These are phyloP conservation scores for Ogataea angusta DNA, from an alignment of 805 yeast species.

Conservation along the genomic window DNA sequence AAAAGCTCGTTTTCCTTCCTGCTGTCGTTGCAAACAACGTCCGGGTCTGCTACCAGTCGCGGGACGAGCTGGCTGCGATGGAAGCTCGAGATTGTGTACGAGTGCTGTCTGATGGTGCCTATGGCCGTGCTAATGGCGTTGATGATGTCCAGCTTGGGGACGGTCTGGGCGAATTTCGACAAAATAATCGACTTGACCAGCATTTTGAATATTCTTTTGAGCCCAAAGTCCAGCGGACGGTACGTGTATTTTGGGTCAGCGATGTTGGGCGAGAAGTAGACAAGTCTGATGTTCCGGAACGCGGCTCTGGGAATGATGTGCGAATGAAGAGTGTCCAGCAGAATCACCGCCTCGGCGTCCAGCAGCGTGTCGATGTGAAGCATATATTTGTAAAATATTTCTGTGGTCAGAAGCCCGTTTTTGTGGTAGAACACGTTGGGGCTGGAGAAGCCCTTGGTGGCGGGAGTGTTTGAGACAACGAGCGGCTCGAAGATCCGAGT, in stretches of 20 bases:
- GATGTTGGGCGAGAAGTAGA: constrained; percentile 28
- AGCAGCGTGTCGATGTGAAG: constrained; percentile 17
- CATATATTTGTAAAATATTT: constrained; percentile 27
- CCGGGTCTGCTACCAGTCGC: constrained; percentile 1
- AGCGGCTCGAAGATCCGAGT: constrained; percentile 26
- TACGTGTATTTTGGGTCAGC: constrained; percentile 17
- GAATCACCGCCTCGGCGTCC: constrained; percentile 17
- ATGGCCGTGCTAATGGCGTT: constrained; percentile 21
- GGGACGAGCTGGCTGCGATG: constrained; percentile 22
- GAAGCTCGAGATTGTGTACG: constrained; percentile 15
- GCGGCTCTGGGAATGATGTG: constrained; percentile 35
- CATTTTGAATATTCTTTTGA: constrained; percentile 33
- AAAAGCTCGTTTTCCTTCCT: constrained; percentile 25
- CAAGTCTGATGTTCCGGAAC: constrained; percentile 28
- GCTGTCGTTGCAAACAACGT: constrained; percentile 7
- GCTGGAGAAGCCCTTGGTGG: constrained; percentile 8
- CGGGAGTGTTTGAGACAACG: constrained; percentile 24
- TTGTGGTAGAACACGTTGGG: constrained; percentile 21
- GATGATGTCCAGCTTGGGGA: constrained; percentile 23
- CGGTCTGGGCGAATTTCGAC: not conserved
- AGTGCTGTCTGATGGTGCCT: constrained; percentile 13
- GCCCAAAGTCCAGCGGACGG: constrained; percentile 34
- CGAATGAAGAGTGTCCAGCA: constrained; percentile 34
- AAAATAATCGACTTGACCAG: constrained; percentile 25
- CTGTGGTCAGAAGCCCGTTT: constrained; percentile 26